Evolutionary conservation across 2,329 filamentous ascomycete species (phyloP).

Genomic region (Tolypocladium nubicola): DNA sequence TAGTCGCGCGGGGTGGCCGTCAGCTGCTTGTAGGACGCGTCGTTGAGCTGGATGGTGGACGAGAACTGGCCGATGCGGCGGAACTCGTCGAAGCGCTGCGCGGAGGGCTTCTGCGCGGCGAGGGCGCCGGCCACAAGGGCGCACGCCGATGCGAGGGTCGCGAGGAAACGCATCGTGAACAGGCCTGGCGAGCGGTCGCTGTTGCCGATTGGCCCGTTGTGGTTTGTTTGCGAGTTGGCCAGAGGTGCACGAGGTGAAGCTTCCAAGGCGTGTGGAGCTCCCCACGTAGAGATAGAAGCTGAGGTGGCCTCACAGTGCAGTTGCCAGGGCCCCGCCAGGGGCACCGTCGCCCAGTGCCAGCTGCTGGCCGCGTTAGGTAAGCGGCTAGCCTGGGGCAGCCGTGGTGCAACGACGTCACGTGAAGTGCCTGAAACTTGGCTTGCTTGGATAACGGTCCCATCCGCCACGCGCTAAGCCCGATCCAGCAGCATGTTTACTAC

Average conservation of each 20-base stretch:
- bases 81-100: constrained; percentile 61
- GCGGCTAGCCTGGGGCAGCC: neutral
- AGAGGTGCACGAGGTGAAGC: neutral
- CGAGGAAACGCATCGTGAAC: constrained; percentile 57
- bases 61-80: constrained; percentile 55
- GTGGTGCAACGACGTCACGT: neutral
- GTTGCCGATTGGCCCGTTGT: constrained; percentile 4
- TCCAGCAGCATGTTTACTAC: constrained; percentile 20
- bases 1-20: constrained; percentile 76
- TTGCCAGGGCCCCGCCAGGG: neutral
- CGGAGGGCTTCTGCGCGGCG: constrained; percentile 52
- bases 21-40: constrained; percentile 63
- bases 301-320: constrained; percentile 19
- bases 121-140: constrained; percentile 50
- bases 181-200: constrained; percentile 1
- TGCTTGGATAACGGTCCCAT: neutral
- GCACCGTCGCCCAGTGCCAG: neutral
- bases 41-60: constrained; percentile 66
- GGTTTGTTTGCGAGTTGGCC: neutral
- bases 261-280: neutral
- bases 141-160: constrained; percentile 51
- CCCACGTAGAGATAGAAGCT: constrained; percentile 15
- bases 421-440: neutral
- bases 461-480: constrained; percentile 9
- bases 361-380: neutral